A percentile compares a stretch with the other conserved stretches of the same genome.
phyloP scores from a whole-genome alignment of 495 filamentous ascomycete genomes.

The Podospora anserina region DNA sequence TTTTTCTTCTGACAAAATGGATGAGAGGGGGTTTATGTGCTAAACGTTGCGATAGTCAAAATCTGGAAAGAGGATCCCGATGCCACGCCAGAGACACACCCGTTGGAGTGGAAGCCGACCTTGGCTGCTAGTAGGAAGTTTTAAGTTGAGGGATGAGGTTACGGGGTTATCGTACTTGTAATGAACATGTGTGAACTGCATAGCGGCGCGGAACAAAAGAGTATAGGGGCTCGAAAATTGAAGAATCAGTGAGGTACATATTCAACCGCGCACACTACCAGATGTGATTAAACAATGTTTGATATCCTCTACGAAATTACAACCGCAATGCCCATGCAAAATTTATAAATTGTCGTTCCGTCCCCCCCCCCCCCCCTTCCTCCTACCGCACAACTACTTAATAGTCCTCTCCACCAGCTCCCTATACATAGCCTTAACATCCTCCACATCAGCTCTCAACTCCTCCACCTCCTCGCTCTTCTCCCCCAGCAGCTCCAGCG shows the following conservation, averaged over 20 bases:
- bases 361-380: neutral
- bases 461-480: conserved; percentile 94
- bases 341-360: neutral
- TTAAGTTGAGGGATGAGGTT: conserved; percentile 15
- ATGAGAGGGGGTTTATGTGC: neutral
- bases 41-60: conserved; percentile 59
- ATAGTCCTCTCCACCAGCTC: conserved; percentile 86
- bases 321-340: neutral
- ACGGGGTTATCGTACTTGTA: neutral
- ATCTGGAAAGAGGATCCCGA: conserved; percentile 90
- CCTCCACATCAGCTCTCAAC: conserved; percentile 78
- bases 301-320: too few species aligned
- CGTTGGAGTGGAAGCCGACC: conserved; percentile 88
- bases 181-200: neutral
- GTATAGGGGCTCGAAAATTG: too few species aligned
- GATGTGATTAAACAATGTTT: too few species aligned
- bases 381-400: conserved; percentile 25
- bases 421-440: conserved; percentile 92
- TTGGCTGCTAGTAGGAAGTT: conserved; percentile 57
- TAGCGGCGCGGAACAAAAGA: neutral
- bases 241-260: too few species aligned
- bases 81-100: conserved; percentile 87
- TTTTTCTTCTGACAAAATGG: neutral
- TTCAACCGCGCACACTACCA: too few species aligned
- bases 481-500: conserved; percentile 91